These are phyloP conservation scores for Lachnellula hyalina DNA, from an alignment of 2,329 filamentous ascomycete species.

Conservation along the genomic window DNA sequence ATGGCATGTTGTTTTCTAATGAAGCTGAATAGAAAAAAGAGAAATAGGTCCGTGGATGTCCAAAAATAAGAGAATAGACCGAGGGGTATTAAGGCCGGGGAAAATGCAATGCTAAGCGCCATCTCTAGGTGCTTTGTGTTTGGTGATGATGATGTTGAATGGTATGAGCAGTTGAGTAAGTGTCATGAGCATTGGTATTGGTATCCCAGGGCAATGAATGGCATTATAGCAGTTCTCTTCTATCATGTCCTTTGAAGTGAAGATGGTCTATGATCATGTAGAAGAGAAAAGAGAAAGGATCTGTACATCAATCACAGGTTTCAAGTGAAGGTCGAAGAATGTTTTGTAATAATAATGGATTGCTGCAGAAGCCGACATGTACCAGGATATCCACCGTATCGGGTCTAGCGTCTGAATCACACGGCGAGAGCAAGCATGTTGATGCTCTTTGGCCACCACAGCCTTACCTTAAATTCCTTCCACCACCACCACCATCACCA, in stretches of 20 bases:
- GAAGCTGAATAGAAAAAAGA: conserved; percentile 6
- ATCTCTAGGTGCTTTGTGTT: neutral
- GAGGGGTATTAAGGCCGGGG: neutral
- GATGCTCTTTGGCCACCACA: neutral
- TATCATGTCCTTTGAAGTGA: neutral
- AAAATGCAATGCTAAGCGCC: neutral
- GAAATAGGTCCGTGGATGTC: neutral
- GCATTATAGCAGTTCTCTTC: neutral
- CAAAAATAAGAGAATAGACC: neutral
- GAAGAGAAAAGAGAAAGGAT: too few species aligned
- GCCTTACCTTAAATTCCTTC: conserved; percentile 6
- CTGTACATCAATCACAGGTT: neutral
- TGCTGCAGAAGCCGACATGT: conserved; percentile 2
- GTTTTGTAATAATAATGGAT: neutral
- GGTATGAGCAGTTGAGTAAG: neutral
- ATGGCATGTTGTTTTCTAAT: conserved; percentile 8
- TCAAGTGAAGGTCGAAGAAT: neutral
- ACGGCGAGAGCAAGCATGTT: conserved; percentile 10
- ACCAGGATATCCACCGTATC: conserved; percentile 9
- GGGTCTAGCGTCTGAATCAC: conserved; percentile 18
- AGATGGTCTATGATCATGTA: neutral
- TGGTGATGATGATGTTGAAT: neutral
- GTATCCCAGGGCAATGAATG: neutral
- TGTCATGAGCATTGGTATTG: neutral
- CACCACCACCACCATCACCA: conserved; percentile 14